phyloP scores from a whole-genome alignment of 2,329 filamentous ascomycete genomes.

The Aspergillus versicolor region DNA sequence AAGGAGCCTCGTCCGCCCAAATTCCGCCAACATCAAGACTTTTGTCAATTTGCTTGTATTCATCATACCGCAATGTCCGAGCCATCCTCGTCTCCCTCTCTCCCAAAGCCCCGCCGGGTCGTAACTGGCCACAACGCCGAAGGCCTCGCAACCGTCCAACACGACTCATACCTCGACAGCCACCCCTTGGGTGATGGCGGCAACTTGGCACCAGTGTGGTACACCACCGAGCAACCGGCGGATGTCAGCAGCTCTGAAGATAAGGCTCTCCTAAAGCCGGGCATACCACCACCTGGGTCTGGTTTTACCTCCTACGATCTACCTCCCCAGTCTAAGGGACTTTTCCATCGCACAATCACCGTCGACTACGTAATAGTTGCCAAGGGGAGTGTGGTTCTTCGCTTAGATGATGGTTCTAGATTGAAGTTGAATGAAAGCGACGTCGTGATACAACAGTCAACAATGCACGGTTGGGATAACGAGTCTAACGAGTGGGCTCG shows the following conservation, averaged over 20 bases:
- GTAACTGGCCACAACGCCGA: neutral
- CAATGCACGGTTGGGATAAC: constrained; percentile 11
- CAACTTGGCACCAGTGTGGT: neutral
- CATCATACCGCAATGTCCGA: neutral
- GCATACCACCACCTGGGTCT: neutral
- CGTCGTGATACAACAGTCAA: constrained; percentile 3
- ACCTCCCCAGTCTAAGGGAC: neutral
- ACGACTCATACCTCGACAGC: neutral
- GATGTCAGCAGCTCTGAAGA: neutral
- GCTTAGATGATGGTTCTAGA: neutral
- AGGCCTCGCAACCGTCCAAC: neutral
- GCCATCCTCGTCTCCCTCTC: neutral
- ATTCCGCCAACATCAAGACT: too few species aligned
- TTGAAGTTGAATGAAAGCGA: neutral
- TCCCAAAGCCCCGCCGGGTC: neutral
- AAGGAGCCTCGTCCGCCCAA: too few species aligned
- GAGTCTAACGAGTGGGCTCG: constrained; percentile 2
- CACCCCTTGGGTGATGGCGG: neutral
- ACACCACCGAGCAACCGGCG: neutral
- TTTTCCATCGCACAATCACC: constrained; percentile 5
- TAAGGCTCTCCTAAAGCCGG: neutral
- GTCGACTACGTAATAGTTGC: constrained; percentile 4
- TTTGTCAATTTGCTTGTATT: too few species aligned
- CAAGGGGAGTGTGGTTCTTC: neutral
- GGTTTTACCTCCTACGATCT: neutral